Percentiles rank a stretch among this genome's conserved stretches.
phyloP scores from a whole-genome alignment of 2,329 filamentous ascomycete species.

The Xylariaceae sp. region DNA sequence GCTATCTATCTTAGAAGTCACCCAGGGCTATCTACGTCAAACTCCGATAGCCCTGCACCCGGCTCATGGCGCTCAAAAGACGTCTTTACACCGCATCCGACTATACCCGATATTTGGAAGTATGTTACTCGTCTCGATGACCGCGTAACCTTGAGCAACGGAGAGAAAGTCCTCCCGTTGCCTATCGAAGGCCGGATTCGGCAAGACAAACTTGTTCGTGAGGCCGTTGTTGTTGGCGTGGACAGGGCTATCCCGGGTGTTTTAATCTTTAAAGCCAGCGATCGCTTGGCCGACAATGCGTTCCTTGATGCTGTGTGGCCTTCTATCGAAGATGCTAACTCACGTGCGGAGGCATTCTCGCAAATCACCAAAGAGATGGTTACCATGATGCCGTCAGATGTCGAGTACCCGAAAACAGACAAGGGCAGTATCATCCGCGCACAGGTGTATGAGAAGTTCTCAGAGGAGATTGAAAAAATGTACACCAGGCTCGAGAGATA shows the following conservation, averaged over 20 bases:
- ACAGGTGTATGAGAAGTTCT: slow-evolving; percentile 49
- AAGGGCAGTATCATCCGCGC: slow-evolving; percentile 57
- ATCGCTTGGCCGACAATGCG: slow-evolving; percentile 27
- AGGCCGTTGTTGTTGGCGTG: slow-evolving; percentile 57
- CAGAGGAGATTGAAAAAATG: slow-evolving; percentile 44
- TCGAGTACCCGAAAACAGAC: slow-evolving; percentile 52
- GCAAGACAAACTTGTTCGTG: slow-evolving; percentile 49
- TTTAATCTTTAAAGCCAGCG: slow-evolving; percentile 33
- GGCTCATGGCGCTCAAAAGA: slow-evolving; percentile 42
- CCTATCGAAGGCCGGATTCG: slow-evolving; percentile 49
- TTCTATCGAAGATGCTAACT: slow-evolving; percentile 38
- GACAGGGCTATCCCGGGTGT: slow-evolving; percentile 52
- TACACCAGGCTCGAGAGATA: slow-evolving; percentile 34
- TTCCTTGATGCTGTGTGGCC: slow-evolving; percentile 40
- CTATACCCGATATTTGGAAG: slow-evolving; percentile 40
- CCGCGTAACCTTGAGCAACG: slow-evolving; percentile 39
- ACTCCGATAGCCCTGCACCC: slow-evolving; percentile 43
- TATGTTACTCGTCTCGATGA: slow-evolving; percentile 42
- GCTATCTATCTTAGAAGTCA: slow-evolving; percentile 22
- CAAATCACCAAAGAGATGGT: slow-evolving; percentile 53
- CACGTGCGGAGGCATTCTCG: slow-evolving; percentile 36
- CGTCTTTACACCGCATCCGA: slow-evolving; percentile 40
- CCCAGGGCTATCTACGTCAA: slow-evolving; percentile 32
- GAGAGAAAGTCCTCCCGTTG: slow-evolving; percentile 41
- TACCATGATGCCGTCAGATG: slow-evolving; percentile 47